phyloP scores from a whole-genome alignment of 495 filamentous ascomycete genomes.

The Coniosporium apollinis region DNA sequence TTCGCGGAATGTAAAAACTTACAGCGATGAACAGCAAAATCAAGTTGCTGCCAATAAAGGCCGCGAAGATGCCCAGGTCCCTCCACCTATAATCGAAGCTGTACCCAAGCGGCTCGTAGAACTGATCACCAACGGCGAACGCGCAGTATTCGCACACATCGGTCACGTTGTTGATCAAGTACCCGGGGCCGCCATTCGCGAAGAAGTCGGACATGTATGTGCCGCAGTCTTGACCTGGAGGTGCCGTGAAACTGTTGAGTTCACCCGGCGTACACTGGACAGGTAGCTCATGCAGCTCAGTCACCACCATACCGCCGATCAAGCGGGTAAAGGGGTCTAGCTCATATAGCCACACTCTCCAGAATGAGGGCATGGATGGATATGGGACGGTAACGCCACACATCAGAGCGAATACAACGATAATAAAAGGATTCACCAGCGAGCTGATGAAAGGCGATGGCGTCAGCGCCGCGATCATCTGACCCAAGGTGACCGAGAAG shows the following conservation, averaged over 20 bases:
- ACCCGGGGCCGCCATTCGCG: constrained; percentile 43
- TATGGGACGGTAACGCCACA: constrained; percentile 69
- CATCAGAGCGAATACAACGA: constrained; percentile 67
- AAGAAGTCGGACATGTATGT: constrained; percentile 63
- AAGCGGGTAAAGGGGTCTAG: constrained; percentile 74
- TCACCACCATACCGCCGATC: constrained; percentile 62
- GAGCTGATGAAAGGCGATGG: constrained; percentile 54
- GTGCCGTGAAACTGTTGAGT: constrained; percentile 44
- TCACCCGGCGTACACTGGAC: constrained; percentile 42
- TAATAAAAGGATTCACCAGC: constrained; percentile 59
- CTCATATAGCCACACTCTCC: constrained; percentile 65
- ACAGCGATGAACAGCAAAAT: constrained; percentile 56
- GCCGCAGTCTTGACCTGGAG: constrained; percentile 43
- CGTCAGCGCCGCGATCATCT: constrained; percentile 50
- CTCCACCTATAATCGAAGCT: constrained; percentile 54
- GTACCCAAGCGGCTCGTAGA: constrained; percentile 48
- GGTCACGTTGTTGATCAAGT: constrained; percentile 47
- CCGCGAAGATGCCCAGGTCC: constrained; percentile 59
- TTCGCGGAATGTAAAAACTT: constrained; percentile 24
- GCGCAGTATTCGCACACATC: constrained; percentile 59
- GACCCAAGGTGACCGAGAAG: constrained; percentile 55
- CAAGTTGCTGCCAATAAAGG: constrained; percentile 60
- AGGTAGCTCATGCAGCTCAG: constrained; percentile 47
- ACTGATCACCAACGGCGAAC: constrained; percentile 60
- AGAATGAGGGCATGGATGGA: constrained; percentile 59